phyloP scores from a whole-genome alignment of 768 basidiomycete genomes.

The Termitomyces sp. region DNA sequence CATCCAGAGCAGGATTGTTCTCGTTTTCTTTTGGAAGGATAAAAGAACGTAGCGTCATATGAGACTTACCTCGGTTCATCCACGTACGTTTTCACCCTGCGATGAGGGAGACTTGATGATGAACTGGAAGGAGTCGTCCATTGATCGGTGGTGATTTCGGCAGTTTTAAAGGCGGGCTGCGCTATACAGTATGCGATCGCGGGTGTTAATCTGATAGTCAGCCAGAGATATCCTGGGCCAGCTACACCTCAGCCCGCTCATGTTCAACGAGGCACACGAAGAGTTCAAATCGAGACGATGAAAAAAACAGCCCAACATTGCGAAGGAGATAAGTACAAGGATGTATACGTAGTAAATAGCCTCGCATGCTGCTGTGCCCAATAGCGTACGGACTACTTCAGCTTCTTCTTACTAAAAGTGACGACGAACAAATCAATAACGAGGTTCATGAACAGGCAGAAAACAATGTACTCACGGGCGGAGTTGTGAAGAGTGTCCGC shows the following conservation, averaged over 20 bases:
- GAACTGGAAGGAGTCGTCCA: conserved; percentile 82
- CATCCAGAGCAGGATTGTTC: conserved; percentile 37
- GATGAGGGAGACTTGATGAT: conserved; percentile 85
- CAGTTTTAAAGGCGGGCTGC: conserved; percentile 25
- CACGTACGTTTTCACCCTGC: conserved; percentile 58
- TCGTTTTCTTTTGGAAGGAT: conserved; percentile 31
- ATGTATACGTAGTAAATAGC: background rate
- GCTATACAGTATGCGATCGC: conserved; percentile 38
- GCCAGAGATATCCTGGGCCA: conserved; percentile 26
- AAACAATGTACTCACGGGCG: conserved; percentile 61
- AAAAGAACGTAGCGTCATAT: conserved; percentile 6
- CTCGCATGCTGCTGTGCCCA: conserved; percentile 1
- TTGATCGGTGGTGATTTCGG: conserved; percentile 26
- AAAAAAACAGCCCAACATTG: background rate
- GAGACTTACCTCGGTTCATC: conserved; percentile 42
- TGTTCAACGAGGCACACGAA: too few relatives aligned
- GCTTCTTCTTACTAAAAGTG: conserved; percentile 20
- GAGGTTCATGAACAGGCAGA: background rate
- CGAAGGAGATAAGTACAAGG: conserved; percentile 6
- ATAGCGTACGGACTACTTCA: conserved; percentile 20
- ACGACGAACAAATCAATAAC: background rate
- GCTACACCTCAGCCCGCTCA: too few relatives aligned
- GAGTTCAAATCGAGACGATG: too few relatives aligned
- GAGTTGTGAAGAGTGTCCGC: conserved; percentile 89
- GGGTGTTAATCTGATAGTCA: conserved; percentile 22